phyloP scores from a whole-genome alignment of 805 yeast genomes.

The Yarrowia yakushimensis region DNA sequence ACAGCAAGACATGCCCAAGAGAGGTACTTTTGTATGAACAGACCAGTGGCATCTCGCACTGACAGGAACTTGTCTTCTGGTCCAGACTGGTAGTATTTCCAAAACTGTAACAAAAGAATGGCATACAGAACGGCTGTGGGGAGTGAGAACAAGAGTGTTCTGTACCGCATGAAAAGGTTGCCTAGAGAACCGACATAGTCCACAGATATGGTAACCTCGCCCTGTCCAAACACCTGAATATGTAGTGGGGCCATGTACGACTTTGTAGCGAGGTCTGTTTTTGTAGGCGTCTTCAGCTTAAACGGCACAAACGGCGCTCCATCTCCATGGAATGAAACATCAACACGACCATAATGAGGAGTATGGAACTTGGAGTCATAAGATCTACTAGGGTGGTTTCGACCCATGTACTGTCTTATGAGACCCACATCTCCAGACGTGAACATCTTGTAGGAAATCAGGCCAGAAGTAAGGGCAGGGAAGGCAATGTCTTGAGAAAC shows the following conservation, averaged over 20 bases:
- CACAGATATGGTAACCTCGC: constrained; percentile 38
- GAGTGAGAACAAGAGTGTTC: constrained; percentile 66
- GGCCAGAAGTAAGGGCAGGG: constrained; percentile 7
- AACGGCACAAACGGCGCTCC: neutral
- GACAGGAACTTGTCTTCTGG: constrained; percentile 37
- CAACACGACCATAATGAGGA: constrained; percentile 59
- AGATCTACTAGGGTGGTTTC: constrained; percentile 42
- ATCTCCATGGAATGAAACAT: constrained; percentile 58
- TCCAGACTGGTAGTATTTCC: constrained; percentile 40
- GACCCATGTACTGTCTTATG: neutral
- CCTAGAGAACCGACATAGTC: constrained; percentile 59
- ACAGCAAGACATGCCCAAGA: constrained; percentile 49
- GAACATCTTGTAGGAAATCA: neutral
- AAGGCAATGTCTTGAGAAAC: constrained; percentile 8
- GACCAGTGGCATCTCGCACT: constrained; percentile 38
- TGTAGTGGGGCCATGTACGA: constrained; percentile 28
- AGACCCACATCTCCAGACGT: neutral
- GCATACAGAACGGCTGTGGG: constrained; percentile 58
- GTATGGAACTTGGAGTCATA: constrained; percentile 76
- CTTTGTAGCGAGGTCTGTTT: neutral
- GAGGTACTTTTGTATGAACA: constrained; percentile 38
- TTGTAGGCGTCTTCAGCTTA: constrained; percentile 20
- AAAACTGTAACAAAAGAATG: constrained; percentile 54
- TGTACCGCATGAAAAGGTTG: constrained; percentile 64
- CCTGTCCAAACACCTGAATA: constrained; percentile 34